Percentiles rank a stretch among this genome's conserved stretches.
These are phyloP conservation scores for Ophiocordyceps robertsii DNA, from an alignment of 2,329 filamentous ascomycete species.

Conservation along the genomic window DNA sequence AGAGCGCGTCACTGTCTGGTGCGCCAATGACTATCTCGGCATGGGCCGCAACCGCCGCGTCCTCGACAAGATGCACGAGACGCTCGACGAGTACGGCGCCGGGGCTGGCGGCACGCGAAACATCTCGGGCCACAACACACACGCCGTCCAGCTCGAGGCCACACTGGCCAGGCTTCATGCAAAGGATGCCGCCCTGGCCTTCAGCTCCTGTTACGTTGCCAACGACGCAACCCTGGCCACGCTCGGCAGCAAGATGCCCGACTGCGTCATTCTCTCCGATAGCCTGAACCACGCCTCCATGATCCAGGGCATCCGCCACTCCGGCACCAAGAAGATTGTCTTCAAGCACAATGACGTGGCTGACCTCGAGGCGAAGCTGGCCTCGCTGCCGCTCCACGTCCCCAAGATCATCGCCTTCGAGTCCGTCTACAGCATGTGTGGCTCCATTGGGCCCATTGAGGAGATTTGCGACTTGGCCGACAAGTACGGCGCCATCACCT, in stretches of 20 bases:
- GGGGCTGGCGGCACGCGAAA: slow-evolving; percentile 93
- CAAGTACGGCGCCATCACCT: slow-evolving; percentile 95
- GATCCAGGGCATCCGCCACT: slow-evolving; percentile 98
- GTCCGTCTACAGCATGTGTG: slow-evolving; percentile 99
- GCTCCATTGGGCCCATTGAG: slow-evolving; percentile 89
- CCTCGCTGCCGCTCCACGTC: slow-evolving; percentile 67
- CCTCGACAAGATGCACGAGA: slow-evolving; percentile 84
- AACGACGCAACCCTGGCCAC: slow-evolving; percentile 96
- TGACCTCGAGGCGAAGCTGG: slow-evolving; percentile 85
- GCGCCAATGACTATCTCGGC: slow-evolving; percentile 96
- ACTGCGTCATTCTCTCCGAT: slow-evolving; percentile 96
- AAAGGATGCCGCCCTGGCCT: slow-evolving; percentile 85
- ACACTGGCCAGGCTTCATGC: slow-evolving; percentile 79
- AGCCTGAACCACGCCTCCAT: slow-evolving; percentile 97
- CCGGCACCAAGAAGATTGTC: slow-evolving; percentile 90
- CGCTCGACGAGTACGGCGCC: slow-evolving; percentile 85
- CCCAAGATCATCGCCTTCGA: slow-evolving; percentile 99
- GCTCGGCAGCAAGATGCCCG: slow-evolving; percentile 88
- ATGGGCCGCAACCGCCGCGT: slow-evolving; percentile 91
- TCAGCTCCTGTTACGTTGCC: slow-evolving; percentile 95
- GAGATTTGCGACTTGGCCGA: slow-evolving; percentile 92
- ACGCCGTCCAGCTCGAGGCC: slow-evolving; percentile 73
- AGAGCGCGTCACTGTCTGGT: slow-evolving; percentile 93
- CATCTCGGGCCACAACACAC: slow-evolving; percentile 94
- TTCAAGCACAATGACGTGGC: slow-evolving; percentile 98